A percentile compares a stretch with the other conserved stretches of the same genome.
Evolutionary conservation across 179 eudicot species (phyloP).

Genomic region (Gypsophila paniculata): DNA sequence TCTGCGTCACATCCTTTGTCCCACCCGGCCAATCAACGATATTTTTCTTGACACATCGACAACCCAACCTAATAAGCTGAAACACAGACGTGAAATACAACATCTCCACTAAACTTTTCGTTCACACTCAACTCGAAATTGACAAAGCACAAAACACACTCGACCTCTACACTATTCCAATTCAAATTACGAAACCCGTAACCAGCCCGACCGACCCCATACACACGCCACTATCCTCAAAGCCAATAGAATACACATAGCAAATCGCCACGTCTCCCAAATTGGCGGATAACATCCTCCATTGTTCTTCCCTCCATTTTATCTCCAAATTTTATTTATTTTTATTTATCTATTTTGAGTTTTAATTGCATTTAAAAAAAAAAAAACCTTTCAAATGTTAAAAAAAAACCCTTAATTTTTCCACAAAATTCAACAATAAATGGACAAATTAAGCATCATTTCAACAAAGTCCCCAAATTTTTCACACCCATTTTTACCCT

Average conservation of each 20-base stretch:
- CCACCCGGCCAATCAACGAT: too few species aligned
- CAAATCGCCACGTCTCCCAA: slow-evolving; percentile 26
- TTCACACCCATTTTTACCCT: slow-evolving; percentile 30
- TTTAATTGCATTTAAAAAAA: too few species aligned
- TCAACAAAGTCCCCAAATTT: slow-evolving; percentile 27
- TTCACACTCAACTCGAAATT: too few species aligned
- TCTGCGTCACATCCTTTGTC: too few species aligned
- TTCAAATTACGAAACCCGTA: too few species aligned
- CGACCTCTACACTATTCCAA: too few species aligned
- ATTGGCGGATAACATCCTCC: slow-evolving; percentile 26
- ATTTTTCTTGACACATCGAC: too few species aligned
- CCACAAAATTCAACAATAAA: neutral
- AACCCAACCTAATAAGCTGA: too few species aligned
- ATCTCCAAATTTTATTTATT: neutral
- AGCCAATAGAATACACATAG: slow-evolving; percentile 11
- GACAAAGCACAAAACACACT: too few species aligned
- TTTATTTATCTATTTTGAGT: too few species aligned
- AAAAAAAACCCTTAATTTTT: neutral
- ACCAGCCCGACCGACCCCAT: neutral
- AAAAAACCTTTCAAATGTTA: slow-evolving; percentile 15
- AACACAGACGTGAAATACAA: too few species aligned
- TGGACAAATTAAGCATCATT: slow-evolving; percentile 35
- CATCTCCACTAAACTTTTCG: too few species aligned
- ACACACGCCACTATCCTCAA: neutral
- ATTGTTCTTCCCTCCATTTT: slow-evolving; percentile 17